Evolutionary conservation across 768 basidiomycete genomes (phyloP).

Genomic region (Boletus vinaceobasis): DNA sequence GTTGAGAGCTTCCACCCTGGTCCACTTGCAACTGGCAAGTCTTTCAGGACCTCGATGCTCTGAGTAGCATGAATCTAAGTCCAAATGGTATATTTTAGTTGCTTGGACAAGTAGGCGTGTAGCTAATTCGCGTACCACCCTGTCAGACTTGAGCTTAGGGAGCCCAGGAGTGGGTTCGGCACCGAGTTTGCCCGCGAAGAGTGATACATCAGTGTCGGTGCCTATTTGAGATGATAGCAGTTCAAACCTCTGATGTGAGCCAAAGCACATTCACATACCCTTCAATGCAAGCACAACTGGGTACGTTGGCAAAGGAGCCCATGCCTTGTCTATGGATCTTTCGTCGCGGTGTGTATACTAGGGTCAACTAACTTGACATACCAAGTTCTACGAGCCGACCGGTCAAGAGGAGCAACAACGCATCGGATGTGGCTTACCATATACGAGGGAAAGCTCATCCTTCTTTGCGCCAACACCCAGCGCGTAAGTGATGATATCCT

Average conservation of each 20-base stretch:
- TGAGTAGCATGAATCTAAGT: constrained; percentile 73
- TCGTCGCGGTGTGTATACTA: background rate
- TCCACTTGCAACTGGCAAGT: constrained; percentile 73
- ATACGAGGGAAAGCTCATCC: constrained; percentile 65
- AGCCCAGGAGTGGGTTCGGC: constrained; percentile 54
- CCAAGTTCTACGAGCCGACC: constrained; percentile 44
- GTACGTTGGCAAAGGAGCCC: constrained; percentile 79
- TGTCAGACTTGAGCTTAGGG: constrained; percentile 67
- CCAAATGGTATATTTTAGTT: background rate
- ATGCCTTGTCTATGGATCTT: constrained; percentile 51
- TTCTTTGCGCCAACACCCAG: constrained; percentile 79
- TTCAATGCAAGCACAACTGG: constrained; percentile 78
- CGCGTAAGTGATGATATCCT: constrained; percentile 78
- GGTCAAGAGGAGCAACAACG: background rate
- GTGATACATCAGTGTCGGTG: constrained; percentile 59
- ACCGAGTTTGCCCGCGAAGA: constrained; percentile 52
- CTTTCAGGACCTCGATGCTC: constrained; percentile 73
- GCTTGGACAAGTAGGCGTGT: background rate
- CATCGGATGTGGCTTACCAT: constrained; percentile 46
- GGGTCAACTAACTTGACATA: constrained; percentile 20
- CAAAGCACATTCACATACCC: constrained; percentile 32
- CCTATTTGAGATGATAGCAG: constrained; percentile 32
- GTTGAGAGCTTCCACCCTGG: constrained; percentile 73
- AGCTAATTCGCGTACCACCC: constrained; percentile 47
- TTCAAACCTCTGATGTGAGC: background rate